These are phyloP conservation scores for Litchi chinensis DNA, from an alignment of 345 rosid species.

Conservation along the genomic window DNA sequence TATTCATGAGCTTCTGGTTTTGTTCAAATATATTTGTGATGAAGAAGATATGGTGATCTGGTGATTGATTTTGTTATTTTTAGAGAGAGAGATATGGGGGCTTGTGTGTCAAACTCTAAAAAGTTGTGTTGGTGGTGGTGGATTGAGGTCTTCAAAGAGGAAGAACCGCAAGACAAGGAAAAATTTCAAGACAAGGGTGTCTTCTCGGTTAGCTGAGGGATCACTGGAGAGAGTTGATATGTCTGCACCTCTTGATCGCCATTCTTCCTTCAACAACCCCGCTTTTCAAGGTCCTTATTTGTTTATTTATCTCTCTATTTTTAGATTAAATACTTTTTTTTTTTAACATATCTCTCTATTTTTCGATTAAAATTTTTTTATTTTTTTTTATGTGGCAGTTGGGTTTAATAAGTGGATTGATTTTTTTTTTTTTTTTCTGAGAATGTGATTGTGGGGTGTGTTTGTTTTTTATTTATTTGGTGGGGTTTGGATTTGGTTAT, in stretches of 20 bases:
- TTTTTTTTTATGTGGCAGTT: no score
- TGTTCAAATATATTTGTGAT: no score
- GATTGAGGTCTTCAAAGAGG: constrained; percentile 56
- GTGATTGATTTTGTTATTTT: constrained; percentile 15
- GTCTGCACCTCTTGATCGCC: constrained; percentile 47
- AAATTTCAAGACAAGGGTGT: constrained; percentile 40
- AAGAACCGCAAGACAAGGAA: constrained; percentile 50
- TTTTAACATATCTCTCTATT: neutral
- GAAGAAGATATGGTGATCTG: constrained; percentile 10
- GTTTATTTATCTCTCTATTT: no score
- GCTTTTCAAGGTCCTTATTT: constrained; percentile 53
- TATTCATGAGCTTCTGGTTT: neutral
- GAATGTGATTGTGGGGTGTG: constrained; percentile 16
- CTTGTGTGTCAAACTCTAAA: constrained; percentile 73
- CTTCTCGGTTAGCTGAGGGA: constrained; percentile 59
- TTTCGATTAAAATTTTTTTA: neutral
- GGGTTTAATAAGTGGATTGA: neutral
- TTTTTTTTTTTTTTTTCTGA: neutral
- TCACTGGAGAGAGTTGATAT: constrained; percentile 43
- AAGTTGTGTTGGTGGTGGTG: constrained; percentile 64
- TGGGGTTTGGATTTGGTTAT: constrained; percentile 13
- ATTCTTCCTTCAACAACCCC: constrained; percentile 55
- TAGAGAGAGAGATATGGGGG: constrained; percentile 53
- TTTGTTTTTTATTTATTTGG: constrained; percentile 24
- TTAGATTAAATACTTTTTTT: no score